phyloP scores from a whole-genome alignment of 2,329 filamentous ascomycete genomes.

The Lasiodiplodia gonubiensis region DNA sequence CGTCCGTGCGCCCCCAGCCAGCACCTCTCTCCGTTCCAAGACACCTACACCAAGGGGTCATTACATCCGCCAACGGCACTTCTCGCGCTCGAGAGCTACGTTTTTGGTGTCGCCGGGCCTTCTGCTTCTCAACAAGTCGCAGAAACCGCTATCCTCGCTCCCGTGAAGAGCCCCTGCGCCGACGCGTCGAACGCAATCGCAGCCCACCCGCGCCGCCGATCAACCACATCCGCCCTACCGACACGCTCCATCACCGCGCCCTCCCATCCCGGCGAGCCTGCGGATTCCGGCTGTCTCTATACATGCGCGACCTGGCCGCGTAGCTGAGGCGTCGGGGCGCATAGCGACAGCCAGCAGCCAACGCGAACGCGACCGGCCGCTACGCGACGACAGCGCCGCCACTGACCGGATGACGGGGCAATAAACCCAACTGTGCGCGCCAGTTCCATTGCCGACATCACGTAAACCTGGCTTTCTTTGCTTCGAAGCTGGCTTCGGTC shows the following conservation, averaged over 20 bases:
- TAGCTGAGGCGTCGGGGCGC: slow-evolving; percentile 25
- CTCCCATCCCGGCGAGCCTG: background rate
- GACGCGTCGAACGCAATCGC: slow-evolving; percentile 22
- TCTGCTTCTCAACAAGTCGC: slow-evolving; percentile 42
- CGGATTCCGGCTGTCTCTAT: background rate
- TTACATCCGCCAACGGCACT: slow-evolving; percentile 34
- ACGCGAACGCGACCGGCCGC: slow-evolving; percentile 22
- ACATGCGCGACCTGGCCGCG: slow-evolving; percentile 16
- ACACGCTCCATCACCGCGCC: slow-evolving; percentile 18
- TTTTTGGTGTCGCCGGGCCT: slow-evolving; percentile 42
- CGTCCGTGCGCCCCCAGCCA: slow-evolving; percentile 25
- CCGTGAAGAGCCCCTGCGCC: slow-evolving; percentile 23
- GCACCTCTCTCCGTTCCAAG: slow-evolving; percentile 27
- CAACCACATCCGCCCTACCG: slow-evolving; percentile 19
- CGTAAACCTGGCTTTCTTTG: slow-evolving; percentile 34
- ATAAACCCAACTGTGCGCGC: slow-evolving; percentile 11
- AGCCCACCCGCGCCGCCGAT: slow-evolving; percentile 26
- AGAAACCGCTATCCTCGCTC: slow-evolving; percentile 35
- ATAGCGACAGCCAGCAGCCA: slow-evolving; percentile 13
- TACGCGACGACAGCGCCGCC: slow-evolving; percentile 23
- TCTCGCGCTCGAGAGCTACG: slow-evolving; percentile 36
- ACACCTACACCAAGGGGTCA: slow-evolving; percentile 26
- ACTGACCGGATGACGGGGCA: slow-evolving; percentile 22
- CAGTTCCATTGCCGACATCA: slow-evolving; percentile 11
- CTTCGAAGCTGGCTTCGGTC: slow-evolving; percentile 46